phyloP scores from a whole-genome alignment of 1,284 basidiomycete species.

The Boletus smithii region DNA sequence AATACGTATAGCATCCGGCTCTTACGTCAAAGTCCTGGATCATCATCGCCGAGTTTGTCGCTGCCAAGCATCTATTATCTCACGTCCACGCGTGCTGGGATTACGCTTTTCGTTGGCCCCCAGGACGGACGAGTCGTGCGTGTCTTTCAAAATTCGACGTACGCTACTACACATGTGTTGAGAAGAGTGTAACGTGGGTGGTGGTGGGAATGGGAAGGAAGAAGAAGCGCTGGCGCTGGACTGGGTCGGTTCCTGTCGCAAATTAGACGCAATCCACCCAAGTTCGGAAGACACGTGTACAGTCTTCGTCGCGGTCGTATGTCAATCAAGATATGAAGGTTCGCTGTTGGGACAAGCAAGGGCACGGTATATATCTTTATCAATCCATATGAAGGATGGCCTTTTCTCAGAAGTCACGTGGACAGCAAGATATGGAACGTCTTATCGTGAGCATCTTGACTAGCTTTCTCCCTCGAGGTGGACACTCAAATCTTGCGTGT shows the following conservation, averaged over 20 bases:
- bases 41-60: constrained; percentile 48
- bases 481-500: too few relatives aligned
- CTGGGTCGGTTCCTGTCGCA: constrained; percentile 1
- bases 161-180: constrained; percentile 24
- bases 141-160: constrained; percentile 48
- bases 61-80: constrained; percentile 40
- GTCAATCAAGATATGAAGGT: background rate
- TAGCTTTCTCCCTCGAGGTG: too few relatives aligned
- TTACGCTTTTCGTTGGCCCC: constrained; percentile 38
- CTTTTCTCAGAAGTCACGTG: too few relatives aligned
- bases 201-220: background rate
- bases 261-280: constrained; percentile 1
- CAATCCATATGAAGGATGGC: too few relatives aligned
- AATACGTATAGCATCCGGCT: constrained; percentile 22
- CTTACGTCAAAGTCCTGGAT: constrained; percentile 55
- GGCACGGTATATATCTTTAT: too few relatives aligned
- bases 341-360: too few relatives aligned
- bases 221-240: constrained; percentile 2
- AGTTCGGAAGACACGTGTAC: background rate
- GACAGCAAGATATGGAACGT: too few relatives aligned
- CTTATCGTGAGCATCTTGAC: too few relatives aligned
- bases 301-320: background rate
- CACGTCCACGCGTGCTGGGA: constrained; percentile 21
- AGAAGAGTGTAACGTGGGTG: constrained; percentile 1
- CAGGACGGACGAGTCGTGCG: constrained; percentile 59